Base-by-base conservation (phyloP, 805 yeast species). In the Metschnikowia matae region DNA sequence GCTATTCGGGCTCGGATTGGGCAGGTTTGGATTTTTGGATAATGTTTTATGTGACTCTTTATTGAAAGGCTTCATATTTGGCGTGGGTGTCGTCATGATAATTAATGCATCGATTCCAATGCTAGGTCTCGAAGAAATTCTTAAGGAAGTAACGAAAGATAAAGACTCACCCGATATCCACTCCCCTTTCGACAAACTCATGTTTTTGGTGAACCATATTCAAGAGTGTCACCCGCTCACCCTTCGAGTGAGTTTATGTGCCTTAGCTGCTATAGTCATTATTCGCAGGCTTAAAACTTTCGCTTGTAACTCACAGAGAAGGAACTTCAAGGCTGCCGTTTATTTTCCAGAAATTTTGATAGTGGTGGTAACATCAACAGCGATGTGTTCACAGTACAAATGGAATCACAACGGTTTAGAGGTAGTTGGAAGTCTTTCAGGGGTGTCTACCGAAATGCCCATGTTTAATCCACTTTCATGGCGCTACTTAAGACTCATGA, bases 341-440 rank as follows among this genome's bases (percentile, higher is more conserved):
- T 87, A 85, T 52, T 66, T 94, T 32, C 98, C 99, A 0, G 98
- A 92, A 56, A 91, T 92, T 36, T 70, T 92, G 50, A 59, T 86
- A 3, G 85, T 87, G n/a, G 90, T 92, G 1, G 69, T 82, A 0
- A 60, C 80, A 0, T 73, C 86, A 0, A 82, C 91, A 0, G 49
- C 80, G 3, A 62, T 86, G 6, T 80, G 87, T 7, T 62, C 65
- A 2, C 46, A 55, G 35, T 73, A 67, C 51, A 64, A 74, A n/a
- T 81, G 87, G 73, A 75, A 76, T 45, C 73, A 41, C 53, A 59
- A 46, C 64, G 90, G 87, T 0, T 78, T 94, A 17, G 77, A 75
- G 4, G 78, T 90, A 6, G 78, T 92, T 8, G 98, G 97, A 1
- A 74, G 73, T 18, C 80, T 90, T 17, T 67, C 75, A 14, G 69